Evolutionary conservation across 257 asterid species (phyloP), one percentile per base, ranked within the genome.

Genomic region (Avicennia marina): DNA sequence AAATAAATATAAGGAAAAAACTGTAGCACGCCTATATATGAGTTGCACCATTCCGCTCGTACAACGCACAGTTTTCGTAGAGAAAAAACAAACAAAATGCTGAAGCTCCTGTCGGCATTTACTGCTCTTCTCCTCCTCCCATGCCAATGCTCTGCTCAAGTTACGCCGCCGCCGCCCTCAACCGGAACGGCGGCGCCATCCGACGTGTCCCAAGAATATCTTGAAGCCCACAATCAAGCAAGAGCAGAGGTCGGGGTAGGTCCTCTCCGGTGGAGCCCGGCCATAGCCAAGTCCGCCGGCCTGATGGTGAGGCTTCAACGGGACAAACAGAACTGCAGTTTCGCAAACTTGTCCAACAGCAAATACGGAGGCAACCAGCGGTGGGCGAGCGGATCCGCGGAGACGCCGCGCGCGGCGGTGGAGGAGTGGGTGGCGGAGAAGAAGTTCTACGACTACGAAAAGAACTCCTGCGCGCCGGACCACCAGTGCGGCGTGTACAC

Each of bases 401-500:
- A 4, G 22, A 16, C 89, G 53, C 89, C 94, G 15, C 69, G 79
- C 7, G 54, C 15, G 43, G 96, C 72, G 36, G 98, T 88, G 49
- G 97, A 67, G 70, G 32, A 58, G 1, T 91, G 98, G 98, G 67
- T 81, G 66, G 82, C 65, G 43, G 95, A 91, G 88, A 83, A 81
- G 90, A 70, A 56, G 69, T 85, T 60, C 60, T 91, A 91, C 39
- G 42, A 48, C 53, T 88, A 91, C 40, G 84, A 33, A 1, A 72
- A 75, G 38, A 88, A 85, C 58, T 65, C 95, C 0, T 91, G 98
- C 59, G 67, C 66, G 20, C 32, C 58, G 52, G 84, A 61, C 19
- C 82, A 73, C 64, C 65, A 49, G 2, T 91, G 98, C 41, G 97
- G 95, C 15, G 95, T 82, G 27, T 91, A 91, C 68, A 91, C 98